phyloP scores from a whole-genome alignment of 2,329 filamentous ascomycete genomes.

The Cryphonectria radicalis region DNA sequence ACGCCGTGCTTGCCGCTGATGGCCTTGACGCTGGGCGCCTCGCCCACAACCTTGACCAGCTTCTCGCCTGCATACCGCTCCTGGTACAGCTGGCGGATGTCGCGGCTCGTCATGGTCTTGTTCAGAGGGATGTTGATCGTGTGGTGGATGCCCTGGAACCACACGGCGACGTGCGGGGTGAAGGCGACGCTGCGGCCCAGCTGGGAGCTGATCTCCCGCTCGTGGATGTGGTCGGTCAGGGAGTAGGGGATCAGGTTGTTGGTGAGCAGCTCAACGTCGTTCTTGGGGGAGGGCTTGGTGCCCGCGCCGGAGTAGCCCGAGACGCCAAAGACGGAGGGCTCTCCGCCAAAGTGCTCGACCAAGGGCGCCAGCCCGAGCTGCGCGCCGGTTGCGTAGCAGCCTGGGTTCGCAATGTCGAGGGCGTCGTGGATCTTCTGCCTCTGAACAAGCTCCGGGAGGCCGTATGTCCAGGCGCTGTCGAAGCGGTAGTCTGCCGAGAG shows the following conservation, averaged over 20 bases:
- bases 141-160: conserved; percentile 95
- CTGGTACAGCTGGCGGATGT: conserved; percentile 93
- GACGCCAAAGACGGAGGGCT: conserved; percentile 86
- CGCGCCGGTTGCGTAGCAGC: conserved; percentile 92
- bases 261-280: conserved; percentile 80
- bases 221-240: conserved; percentile 92
- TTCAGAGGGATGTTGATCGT: conserved; percentile 89
- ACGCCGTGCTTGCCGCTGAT: conserved; percentile 86
- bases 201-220: conserved; percentile 83
- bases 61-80: conserved; percentile 95
- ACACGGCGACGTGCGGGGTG: conserved; percentile 91
- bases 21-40: conserved; percentile 82
- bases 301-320: conserved; percentile 94
- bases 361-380: conserved; percentile 88
- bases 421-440: conserved; percentile 77
- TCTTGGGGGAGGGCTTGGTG: conserved; percentile 92
- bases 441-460: conserved; percentile 82
- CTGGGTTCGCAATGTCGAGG: conserved; percentile 86
- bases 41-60: conserved; percentile 89
- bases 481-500: conserved; percentile 97
- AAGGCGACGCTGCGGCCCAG: conserved; percentile 79
- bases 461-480: conserved; percentile 83
- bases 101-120: conserved; percentile 84
- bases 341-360: conserved; percentile 73
- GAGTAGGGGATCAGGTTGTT: conserved; percentile 93